Percentiles rank a stretch among this genome's conserved stretches.
Conservation (phyloP, 148 eudicot species). For the Rhododendron molle region DNA sequence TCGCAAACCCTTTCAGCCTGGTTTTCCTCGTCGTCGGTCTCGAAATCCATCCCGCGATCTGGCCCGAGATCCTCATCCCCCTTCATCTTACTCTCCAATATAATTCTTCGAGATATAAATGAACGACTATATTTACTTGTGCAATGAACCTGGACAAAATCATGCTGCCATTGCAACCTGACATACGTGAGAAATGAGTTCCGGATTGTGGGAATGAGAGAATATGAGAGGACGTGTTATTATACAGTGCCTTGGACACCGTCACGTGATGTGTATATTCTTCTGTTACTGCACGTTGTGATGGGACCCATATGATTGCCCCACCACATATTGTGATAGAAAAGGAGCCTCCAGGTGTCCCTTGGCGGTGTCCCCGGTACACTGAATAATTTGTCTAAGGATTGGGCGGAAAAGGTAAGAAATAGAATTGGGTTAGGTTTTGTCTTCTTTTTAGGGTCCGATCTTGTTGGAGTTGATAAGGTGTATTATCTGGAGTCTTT, state of each 20-base stretch:
- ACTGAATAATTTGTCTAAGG: not conserved
- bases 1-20: conserved; percentile 31
- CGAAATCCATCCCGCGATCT: conserved; percentile 35
- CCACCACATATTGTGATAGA: not conserved
- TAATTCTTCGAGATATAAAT: not conserved
- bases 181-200: not conserved
- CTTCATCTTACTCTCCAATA: conserved; percentile 13
- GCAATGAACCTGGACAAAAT: not conserved
- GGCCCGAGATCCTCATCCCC: conserved; percentile 30
- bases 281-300: too few species aligned
- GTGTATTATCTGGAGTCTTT: not conserved
- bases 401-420: not conserved
- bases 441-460: not conserved
- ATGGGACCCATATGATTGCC: too few species aligned
- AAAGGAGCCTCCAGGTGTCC: not conserved
- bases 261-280: not conserved
- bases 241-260: not conserved
- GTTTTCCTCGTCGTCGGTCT: conserved; percentile 47
- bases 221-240: not conserved
- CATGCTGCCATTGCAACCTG: too few species aligned
- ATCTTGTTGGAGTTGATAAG: not conserved
- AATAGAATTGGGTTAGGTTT: not conserved
- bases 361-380: not conserved
- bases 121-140: not conserved
- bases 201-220: not conserved